Conservation (phyloP, 1,284 basidiomycete genomes). For the Boletus sp. region DNA sequence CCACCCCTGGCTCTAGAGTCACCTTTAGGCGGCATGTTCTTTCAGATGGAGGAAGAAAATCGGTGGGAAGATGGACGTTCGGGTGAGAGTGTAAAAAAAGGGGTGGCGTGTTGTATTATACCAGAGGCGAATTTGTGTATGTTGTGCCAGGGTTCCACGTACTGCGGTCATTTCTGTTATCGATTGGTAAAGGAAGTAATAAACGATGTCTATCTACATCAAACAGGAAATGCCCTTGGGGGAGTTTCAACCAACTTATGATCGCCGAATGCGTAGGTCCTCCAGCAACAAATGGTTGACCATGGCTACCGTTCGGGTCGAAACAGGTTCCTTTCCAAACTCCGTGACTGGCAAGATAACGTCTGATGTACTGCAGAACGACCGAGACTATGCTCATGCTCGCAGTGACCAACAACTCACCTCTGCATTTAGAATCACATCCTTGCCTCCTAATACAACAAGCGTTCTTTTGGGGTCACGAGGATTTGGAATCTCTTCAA, state of each 20-base stretch:
- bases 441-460: slow-evolving; percentile 77
- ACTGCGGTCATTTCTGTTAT: slow-evolving; percentile 18
- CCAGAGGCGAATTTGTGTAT: slow-evolving; percentile 28
- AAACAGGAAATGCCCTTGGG: slow-evolving; percentile 14
- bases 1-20: slow-evolving; percentile 23
- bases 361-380: slow-evolving; percentile 56
- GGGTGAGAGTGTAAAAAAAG: slow-evolving; percentile 15
- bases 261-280: slow-evolving; percentile 56
- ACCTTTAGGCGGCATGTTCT: slow-evolving; percentile 28
- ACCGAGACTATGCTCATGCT: slow-evolving; percentile 7
- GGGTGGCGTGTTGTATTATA: slow-evolving; percentile 22
- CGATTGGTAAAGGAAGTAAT: slow-evolving; percentile 15
- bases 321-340: slow-evolving; percentile 67
- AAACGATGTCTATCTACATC: slow-evolving; percentile 8
- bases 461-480: slow-evolving; percentile 54
- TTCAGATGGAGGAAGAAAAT: neutral
- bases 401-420: slow-evolving; percentile 35
- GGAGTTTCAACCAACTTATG: slow-evolving; percentile 54
- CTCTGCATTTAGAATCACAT: slow-evolving; percentile 72
- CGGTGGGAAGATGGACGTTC: slow-evolving; percentile 19
- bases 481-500: slow-evolving; percentile 81
- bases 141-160: slow-evolving; percentile 21
- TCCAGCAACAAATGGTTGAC: slow-evolving; percentile 61
- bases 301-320: slow-evolving; percentile 67
- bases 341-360: slow-evolving; percentile 75